A percentile compares a stretch with the other conserved stretches of the same genome.
phyloP scores from a whole-genome alignment of 2,329 filamentous ascomycete species.

The Aspergillus melleus region DNA sequence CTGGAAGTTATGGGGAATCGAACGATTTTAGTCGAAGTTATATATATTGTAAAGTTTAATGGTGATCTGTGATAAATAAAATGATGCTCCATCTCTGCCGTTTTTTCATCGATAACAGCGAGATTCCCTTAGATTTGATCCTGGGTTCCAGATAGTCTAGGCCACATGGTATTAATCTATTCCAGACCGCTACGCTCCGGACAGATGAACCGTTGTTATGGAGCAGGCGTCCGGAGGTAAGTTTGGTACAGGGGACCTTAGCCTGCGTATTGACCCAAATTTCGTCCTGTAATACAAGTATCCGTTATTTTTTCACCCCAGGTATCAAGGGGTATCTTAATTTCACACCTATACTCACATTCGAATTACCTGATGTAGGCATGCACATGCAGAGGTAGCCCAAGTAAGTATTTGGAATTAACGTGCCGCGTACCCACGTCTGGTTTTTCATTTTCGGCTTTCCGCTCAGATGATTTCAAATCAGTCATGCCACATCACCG shows the following conservation, averaged over 20 bases:
- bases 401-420: slow-evolving; percentile 10
- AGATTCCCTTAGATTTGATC: neutral
- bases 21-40: neutral
- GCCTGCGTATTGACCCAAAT: neutral
- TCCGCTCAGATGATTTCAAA: slow-evolving; percentile 4
- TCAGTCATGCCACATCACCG: slow-evolving; percentile 13
- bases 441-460: neutral
- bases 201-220: neutral
- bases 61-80: neutral
- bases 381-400: neutral
- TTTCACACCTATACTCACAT: neutral
- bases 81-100: neutral
- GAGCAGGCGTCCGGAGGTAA: neutral
- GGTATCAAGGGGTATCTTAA: neutral
- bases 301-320: neutral
- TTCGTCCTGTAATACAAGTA: too few species aligned
- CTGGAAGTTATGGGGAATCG: neutral
- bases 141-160: neutral
- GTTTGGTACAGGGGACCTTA: neutral
- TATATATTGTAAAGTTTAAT: neutral
- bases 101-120: neutral
- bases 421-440: slow-evolving; percentile 5
- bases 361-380: neutral
- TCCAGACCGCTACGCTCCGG: neutral
- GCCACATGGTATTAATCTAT: neutral